Base-by-base conservation (phyloP, 257 asterid genomes). In the Echium plantagineum region DNA sequence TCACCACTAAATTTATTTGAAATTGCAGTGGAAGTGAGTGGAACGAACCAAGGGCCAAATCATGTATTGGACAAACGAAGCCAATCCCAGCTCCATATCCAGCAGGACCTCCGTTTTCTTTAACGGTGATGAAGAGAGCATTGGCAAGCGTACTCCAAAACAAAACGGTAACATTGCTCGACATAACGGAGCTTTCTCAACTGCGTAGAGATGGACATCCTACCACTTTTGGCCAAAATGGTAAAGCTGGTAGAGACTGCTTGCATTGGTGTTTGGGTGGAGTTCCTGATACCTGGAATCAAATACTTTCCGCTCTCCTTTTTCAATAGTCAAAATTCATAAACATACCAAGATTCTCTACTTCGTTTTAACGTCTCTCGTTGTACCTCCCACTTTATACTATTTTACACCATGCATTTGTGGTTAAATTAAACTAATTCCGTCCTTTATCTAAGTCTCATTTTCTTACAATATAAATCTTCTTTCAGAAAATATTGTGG, bases 251-350 rank as follows among this genome's bases (percentile, higher is more conserved):
- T 2, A 55, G 69, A 38, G 95, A 89, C 46, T 90, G 96, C 70
- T 81, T 84, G 16, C 97, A 90, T n/a, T 87, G 97, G 97, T 90
- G 97, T 42, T 54, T 87, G 60, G 82, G 83, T 1, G 98, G 97
- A 16, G 95, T 90, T 2, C 90, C 94, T 1, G 98, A 90, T 73
- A 77, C 86, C 19, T 90, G 98, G 98, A 87, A 90, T 62, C 87
- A 80, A 57, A 76, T 87, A 12, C 51, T 85, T 35, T 87, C 80
- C 56, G 61, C 5, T 1, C 32, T 28, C 5, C 7, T 28, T 28
- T 28, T 26, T 5, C 30, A 26, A 26, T 2, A 26, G 5, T 5
- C 2, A 26, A 26, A 26, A 26, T 26, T 26, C 30, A 26, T 26
- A 5, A 26, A 26, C 2, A n/a, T n/a, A n/a, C n/a, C n/a, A n/a